Percentiles rank a stretch among this genome's conserved stretches.
Evolutionary conservation across 2,329 filamentous ascomycete species (phyloP).

Genomic region (Trichoderma afroharzianum): DNA sequence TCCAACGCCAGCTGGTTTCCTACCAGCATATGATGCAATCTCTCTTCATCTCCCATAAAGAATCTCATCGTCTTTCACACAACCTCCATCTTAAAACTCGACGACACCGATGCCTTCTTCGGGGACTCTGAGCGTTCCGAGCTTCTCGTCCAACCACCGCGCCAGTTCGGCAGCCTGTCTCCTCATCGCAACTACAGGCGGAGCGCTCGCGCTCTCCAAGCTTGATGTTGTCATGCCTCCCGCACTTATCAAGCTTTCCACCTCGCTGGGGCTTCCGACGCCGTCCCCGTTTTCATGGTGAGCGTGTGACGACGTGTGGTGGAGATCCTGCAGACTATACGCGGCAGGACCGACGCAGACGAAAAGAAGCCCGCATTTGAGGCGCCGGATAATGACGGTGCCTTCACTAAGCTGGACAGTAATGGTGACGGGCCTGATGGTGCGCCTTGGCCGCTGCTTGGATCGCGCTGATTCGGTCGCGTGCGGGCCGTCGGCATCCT

Average conservation of each 20-base stretch:
- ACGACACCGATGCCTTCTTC: slow-evolving; percentile 43
- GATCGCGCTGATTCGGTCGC: neutral
- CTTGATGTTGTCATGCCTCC: slow-evolving; percentile 44
- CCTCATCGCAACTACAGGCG: slow-evolving; percentile 49
- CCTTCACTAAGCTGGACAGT: slow-evolving; percentile 58
- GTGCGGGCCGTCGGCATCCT: neutral
- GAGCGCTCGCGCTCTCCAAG: slow-evolving; percentile 37
- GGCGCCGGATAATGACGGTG: slow-evolving; percentile 55
- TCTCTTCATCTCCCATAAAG: neutral
- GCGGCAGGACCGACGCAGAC: slow-evolving; percentile 53
- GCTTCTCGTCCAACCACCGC: slow-evolving; percentile 57
- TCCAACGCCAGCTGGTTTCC: neutral
- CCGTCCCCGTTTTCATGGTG: slow-evolving; percentile 32
- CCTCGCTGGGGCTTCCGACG: slow-evolving; percentile 41
- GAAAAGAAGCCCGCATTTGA: slow-evolving; percentile 59
- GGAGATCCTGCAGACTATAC: slow-evolving; percentile 23
- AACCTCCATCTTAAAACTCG: neutral
- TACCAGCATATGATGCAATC: neutral
- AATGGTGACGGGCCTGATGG: slow-evolving; percentile 42
- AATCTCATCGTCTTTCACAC: neutral
- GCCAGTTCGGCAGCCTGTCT: slow-evolving; percentile 58
- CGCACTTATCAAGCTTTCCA: slow-evolving; percentile 45
- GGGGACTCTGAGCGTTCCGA: slow-evolving; percentile 51
- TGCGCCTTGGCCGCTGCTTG: slow-evolving; percentile 1
- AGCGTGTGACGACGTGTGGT: slow-evolving; percentile 17